A percentile compares a stretch with the other conserved stretches of the same genome.
Evolutionary conservation across 495 filamentous ascomycete genomes (phyloP).

Genomic region (Penicillium paradoxum): DNA sequence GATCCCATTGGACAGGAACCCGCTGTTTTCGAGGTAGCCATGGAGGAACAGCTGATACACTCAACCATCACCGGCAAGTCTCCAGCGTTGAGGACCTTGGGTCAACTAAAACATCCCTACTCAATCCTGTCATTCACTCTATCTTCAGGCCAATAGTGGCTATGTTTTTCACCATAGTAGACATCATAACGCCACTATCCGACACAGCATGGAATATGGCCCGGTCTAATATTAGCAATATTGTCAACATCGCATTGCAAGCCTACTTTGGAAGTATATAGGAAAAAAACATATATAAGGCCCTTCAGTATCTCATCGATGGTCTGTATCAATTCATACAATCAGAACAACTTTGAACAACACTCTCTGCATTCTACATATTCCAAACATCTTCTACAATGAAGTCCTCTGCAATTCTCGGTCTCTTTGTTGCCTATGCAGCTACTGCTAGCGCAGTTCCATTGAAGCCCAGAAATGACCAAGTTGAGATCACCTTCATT

Average conservation of each 20-base stretch:
- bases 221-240: background rate
- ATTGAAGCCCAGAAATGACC: slow-evolving; percentile 2
- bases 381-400: slow-evolving; percentile 6
- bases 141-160: background rate
- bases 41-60: background rate
- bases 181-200: background rate
- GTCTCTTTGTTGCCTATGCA: slow-evolving; percentile 10
- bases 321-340: background rate
- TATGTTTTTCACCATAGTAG: background rate
- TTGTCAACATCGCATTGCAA: background rate
- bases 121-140: background rate
- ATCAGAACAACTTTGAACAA: background rate
- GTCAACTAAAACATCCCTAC: background rate
- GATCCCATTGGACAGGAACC: background rate
- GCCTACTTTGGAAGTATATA: background rate
- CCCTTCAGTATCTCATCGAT: background rate
- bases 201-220: background rate
- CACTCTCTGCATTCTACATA: background rate
- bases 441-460: slow-evolving; percentile 8
- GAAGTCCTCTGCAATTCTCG: slow-evolving; percentile 2
- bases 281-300: background rate
- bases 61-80: background rate
- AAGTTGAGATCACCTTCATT: slow-evolving; percentile 22
- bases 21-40: background rate
- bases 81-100: background rate